These are phyloP conservation scores for Colletotrichum agaves DNA, from an alignment of 2,329 filamentous ascomycete species.

Conservation along the genomic window DNA sequence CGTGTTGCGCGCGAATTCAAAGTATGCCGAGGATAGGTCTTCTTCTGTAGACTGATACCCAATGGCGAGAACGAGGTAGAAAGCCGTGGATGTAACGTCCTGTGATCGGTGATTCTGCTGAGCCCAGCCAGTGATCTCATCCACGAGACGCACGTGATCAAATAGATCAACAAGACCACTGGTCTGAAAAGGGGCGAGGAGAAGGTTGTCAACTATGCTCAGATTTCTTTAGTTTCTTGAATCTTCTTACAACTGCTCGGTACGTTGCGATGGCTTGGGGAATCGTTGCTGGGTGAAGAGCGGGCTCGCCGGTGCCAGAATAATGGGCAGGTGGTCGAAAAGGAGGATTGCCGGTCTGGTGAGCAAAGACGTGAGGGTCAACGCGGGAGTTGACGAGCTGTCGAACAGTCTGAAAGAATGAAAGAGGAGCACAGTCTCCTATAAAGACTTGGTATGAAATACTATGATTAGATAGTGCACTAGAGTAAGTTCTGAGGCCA, in stretches of 20 bases:
- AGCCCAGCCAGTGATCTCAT: slow-evolving; percentile 57
- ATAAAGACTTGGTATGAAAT: slow-evolving; percentile 53
- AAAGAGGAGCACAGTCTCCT: slow-evolving; percentile 66
- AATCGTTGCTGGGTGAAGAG: slow-evolving; percentile 36
- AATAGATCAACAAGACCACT: slow-evolving; percentile 62
- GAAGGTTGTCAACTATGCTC: slow-evolving; percentile 4
- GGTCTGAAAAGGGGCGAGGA: slow-evolving; percentile 44
- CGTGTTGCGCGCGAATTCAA: slow-evolving; percentile 59
- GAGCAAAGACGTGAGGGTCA: slow-evolving; percentile 61
- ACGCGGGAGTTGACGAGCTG: slow-evolving; percentile 61
- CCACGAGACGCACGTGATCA: slow-evolving; percentile 50
- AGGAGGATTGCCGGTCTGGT: slow-evolving; percentile 58
- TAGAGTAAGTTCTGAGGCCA: not conserved
- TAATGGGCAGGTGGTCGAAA: slow-evolving; percentile 46
- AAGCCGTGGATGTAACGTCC: slow-evolving; percentile 53
- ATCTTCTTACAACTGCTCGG: slow-evolving; percentile 40
- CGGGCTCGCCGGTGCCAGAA: slow-evolving; percentile 38
- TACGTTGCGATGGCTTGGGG: slow-evolving; percentile 39
- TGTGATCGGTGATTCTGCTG: slow-evolving; percentile 46
- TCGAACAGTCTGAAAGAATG: slow-evolving; percentile 65
- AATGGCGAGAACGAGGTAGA: slow-evolving; percentile 61
- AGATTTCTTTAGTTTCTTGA: not conserved
- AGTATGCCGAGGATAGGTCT: slow-evolving; percentile 55
- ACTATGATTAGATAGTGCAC: not conserved
- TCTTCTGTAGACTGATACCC: slow-evolving; percentile 57